These are phyloP conservation scores for Rhodosporidiobolus odoratus DNA, from an alignment of 768 basidiomycete genomes.

Conservation along the genomic window DNA sequence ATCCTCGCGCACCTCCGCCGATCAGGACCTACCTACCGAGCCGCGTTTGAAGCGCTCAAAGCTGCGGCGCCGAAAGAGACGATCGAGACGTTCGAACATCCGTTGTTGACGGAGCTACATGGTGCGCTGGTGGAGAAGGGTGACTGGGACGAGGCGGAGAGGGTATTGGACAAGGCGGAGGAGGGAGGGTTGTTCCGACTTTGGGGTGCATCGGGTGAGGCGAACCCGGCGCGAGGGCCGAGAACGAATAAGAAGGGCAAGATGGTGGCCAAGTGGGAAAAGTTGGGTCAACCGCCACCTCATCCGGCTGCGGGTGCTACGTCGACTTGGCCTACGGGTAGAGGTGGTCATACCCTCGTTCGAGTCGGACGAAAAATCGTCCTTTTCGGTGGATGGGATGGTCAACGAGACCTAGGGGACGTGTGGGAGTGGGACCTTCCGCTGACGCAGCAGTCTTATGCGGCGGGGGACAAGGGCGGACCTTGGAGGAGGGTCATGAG, in stretches of 20 bases:
- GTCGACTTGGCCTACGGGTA: neutral
- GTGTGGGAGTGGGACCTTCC: constrained; percentile 34
- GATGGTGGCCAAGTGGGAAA: constrained; percentile 19
- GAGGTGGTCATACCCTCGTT: constrained; percentile 38
- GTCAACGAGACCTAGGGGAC: constrained; percentile 8
- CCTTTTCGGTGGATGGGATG: constrained; percentile 37
- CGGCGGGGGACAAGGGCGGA: neutral
- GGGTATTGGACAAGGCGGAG: neutral
- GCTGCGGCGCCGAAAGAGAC: neutral
- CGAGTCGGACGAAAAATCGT: constrained; percentile 22
- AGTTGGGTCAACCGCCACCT: neutral
- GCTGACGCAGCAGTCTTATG: neutral
- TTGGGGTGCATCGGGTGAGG: neutral
- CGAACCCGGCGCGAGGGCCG: neutral
- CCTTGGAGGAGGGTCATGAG: neutral
- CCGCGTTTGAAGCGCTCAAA: constrained; percentile 12
- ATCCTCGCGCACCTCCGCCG: constrained; percentile 35
- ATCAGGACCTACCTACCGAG: neutral
- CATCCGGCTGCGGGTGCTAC: neutral
- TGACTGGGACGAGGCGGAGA: constrained; percentile 16
- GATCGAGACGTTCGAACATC: constrained; percentile 18
- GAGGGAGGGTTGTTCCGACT: neutral
- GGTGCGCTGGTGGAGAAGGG: constrained; percentile 12
- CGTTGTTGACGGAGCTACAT: constrained; percentile 7
- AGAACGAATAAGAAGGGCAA: neutral